phyloP scores from a whole-genome alignment of 2,329 filamentous ascomycete species.

The Trichoderma lentiforme region DNA sequence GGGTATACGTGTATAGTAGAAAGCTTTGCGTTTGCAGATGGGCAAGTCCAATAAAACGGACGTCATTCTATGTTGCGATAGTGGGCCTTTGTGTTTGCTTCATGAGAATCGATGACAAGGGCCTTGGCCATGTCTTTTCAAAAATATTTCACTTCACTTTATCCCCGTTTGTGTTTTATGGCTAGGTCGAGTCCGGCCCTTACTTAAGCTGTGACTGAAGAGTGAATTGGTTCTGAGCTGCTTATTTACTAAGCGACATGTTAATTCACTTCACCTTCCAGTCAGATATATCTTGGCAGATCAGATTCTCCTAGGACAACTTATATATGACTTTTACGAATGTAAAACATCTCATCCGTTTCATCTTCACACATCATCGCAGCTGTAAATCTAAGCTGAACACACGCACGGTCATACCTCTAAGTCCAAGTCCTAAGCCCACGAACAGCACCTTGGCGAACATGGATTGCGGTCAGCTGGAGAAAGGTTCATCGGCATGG shows the following conservation, averaged over 20 bases:
- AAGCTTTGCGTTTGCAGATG: not conserved
- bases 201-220: not conserved
- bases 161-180: not conserved
- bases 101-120: not conserved
- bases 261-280: not conserved
- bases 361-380: not conserved
- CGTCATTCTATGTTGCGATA: not conserved
- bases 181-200: not conserved
- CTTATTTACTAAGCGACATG: not conserved
- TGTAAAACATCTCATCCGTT: not conserved
- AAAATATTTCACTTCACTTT: not conserved
- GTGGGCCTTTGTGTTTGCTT: not conserved
- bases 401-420: not conserved
- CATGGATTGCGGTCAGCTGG: constrained; percentile 28
- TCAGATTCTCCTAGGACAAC: not conserved
- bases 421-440: not conserved
- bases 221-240: not conserved
- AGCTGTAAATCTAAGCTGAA: not conserved
- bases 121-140: not conserved
- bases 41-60: not conserved
- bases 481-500: constrained; percentile 30
- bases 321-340: not conserved
- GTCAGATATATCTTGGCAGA: not conserved
- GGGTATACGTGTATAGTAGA: not conserved
- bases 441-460: not conserved